These are phyloP conservation scores for Rhypophila decipiens DNA, from an alignment of 495 filamentous ascomycete species.

Conservation along the genomic window DNA sequence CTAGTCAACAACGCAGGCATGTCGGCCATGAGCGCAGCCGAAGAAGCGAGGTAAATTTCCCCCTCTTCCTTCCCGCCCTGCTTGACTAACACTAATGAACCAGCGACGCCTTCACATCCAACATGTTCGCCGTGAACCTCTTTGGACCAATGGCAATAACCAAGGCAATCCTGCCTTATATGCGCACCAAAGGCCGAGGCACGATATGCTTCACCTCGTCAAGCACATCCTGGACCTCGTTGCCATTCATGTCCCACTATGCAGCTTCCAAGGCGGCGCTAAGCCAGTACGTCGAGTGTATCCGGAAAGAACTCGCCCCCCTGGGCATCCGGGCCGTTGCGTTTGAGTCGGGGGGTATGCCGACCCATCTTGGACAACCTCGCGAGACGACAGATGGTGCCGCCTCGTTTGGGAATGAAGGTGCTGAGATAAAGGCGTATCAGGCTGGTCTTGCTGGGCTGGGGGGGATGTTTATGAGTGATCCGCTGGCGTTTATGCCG, in stretches of 20 bases:
- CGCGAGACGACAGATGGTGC: constrained; percentile 1
- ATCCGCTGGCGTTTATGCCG: constrained; percentile 18
- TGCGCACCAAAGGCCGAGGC: constrained; percentile 21
- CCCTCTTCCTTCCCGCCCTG: neutral
- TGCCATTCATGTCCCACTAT: constrained; percentile 31
- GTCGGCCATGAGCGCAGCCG: constrained; percentile 13
- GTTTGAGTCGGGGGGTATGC: constrained; percentile 21
- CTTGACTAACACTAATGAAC: neutral
- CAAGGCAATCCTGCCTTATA: constrained; percentile 17
- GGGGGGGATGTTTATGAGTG: constrained; percentile 12
- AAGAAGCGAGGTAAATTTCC: constrained; percentile 18
- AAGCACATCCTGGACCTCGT: constrained; percentile 39
- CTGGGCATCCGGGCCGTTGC: constrained; percentile 16
- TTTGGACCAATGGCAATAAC: constrained; percentile 30
- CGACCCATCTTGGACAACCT: constrained; percentile 20
- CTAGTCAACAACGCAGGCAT: constrained; percentile 30
- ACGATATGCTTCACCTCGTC: constrained; percentile 18
- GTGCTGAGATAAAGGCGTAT: constrained; percentile 7
- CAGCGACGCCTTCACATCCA: constrained; percentile 27
- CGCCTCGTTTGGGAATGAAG: neutral
- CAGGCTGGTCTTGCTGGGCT: constrained; percentile 5
- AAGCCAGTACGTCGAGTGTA: constrained; percentile 30
- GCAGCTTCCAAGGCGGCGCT: constrained; percentile 42
- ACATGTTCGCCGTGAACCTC: constrained; percentile 35
- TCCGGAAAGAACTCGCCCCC: constrained; percentile 15